Base-by-base conservation (phyloP, 2,329 filamentous ascomycete species). In the Xylariales sp. region DNA sequence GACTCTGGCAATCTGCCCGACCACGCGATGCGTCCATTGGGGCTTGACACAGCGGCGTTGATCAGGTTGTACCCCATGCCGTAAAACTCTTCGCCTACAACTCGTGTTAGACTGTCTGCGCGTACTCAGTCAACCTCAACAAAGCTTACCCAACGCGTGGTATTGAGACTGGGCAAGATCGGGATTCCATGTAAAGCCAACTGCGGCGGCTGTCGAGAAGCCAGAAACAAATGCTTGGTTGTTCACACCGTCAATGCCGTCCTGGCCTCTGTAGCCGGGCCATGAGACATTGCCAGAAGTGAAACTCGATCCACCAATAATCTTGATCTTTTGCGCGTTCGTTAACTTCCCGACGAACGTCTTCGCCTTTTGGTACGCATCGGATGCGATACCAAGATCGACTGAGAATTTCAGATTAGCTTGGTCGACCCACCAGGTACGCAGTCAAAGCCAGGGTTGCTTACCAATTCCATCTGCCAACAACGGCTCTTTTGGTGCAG, bases 111-210 rank as follows among this genome's bases (percentile, higher is more conserved):
- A n/a, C 8, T n/a, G 8, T 27, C 8, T n/a, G 8, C n/a, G 19
- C 24, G 24, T n/a, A 27, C 8, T 8, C n/a, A n/a, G 24, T 8
- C 8, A 27, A 27, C n/a, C 8, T 27, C 24, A n/a, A 27, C n/a
- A n/a, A 27, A n/a, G 24, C 24, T 27, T 27, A 27, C 24, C 24
- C 11, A 51, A 20, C 15, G 45, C 44, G 9, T 33, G 27, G 43
- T 47, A 49, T 27, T 47, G 46, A 10, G 40, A 31, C 21, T 45
- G 36, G 15, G 42, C 38, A 16, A 47, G 46, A 15, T 47, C 36
- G 6, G 43, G 44, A 38, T 49, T 38, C 48, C 48, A 50, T 18
- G 46, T 49, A 44, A 49, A 44, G 32, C 37, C 39, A 38, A 50
- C 28, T 16, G 48, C 48, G 20, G 40, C 42, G 22, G 48, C 39